Conservation (phyloP, 495 filamentous ascomycete species). For the Aspergillus diversus region DNA sequence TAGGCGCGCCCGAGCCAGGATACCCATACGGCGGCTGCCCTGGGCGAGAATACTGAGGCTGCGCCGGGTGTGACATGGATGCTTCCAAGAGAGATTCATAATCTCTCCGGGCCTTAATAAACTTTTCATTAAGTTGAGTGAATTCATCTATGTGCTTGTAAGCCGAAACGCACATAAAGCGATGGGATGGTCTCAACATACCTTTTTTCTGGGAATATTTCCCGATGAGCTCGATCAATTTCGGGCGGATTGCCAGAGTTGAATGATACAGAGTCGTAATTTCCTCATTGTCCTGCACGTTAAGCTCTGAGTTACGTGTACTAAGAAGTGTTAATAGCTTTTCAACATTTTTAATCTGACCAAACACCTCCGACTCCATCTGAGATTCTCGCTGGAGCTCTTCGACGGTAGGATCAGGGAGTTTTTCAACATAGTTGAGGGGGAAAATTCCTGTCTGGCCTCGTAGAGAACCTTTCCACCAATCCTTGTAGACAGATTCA, state of each 20-base stretch:
- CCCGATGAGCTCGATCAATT: conserved; percentile 96
- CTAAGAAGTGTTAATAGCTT: conserved; percentile 92
- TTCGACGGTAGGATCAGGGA: conserved; percentile 90
- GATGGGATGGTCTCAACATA: conserved; percentile 34
- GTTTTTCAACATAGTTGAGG: conserved; percentile 97
- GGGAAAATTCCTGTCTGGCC: conserved; percentile 98
- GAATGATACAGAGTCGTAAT: conserved; percentile 93
- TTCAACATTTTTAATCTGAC: conserved; percentile 98
- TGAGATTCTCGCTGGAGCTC: conserved; percentile 95
- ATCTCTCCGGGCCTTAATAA: conserved; percentile 96
- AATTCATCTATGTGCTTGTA: conserved; percentile 75
- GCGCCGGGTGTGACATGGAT: conserved; percentile 88
- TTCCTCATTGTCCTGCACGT: conserved; percentile 88
- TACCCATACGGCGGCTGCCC: conserved; percentile 68
- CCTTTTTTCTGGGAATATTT: conserved; percentile 99
- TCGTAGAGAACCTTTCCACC: conserved; percentile 95
- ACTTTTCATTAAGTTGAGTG: conserved; percentile 97
- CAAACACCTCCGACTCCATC: conserved; percentile 97
- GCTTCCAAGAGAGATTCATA: conserved; percentile 95
- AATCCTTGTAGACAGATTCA: conserved; percentile 98
- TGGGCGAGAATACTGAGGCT: conserved; percentile 71
- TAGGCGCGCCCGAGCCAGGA: conserved; percentile 50
- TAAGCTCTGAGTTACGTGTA: conserved; percentile 86
- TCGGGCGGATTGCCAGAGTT: conserved; percentile 90
- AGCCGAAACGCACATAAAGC: conserved; percentile 16